These are phyloP conservation scores for Hypoxylon trugodes DNA, from an alignment of 495 filamentous ascomycete species.

Conservation along the genomic window DNA sequence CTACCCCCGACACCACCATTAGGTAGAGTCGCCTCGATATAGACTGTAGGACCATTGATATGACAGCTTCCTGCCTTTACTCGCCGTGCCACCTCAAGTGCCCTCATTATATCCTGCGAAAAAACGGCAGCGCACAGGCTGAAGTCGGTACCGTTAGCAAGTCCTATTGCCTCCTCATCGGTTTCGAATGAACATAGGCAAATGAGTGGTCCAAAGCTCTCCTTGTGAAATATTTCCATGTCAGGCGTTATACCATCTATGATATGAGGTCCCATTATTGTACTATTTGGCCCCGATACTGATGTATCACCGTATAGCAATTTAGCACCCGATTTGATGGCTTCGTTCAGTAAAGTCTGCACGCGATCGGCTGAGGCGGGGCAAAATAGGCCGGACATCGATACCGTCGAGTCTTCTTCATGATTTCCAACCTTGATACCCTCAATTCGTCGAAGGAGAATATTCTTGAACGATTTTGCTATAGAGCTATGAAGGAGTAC, in stretches of 20 bases:
- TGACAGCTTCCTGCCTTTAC: neutral
- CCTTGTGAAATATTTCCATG: neutral
- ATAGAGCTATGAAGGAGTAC: neutral
- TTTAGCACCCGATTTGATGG: neutral
- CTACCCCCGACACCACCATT: neutral
- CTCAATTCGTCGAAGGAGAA: neutral
- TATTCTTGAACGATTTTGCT: neutral
- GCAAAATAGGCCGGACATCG: neutral
- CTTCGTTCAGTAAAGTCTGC: neutral
- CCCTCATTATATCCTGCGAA: neutral
- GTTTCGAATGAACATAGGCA: neutral
- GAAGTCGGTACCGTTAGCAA: neutral
- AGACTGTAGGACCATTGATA: neutral
- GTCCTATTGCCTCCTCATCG: neutral
- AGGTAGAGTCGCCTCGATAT: neutral
- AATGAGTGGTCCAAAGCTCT: neutral
- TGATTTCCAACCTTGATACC: neutral
- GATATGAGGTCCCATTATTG: neutral
- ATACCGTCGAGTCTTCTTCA: neutral
- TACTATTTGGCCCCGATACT: neutral
- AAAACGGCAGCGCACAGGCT: neutral
- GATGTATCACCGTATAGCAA: neutral
- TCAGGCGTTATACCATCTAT: neutral
- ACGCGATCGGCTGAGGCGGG: neutral
- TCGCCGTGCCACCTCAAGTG: neutral